These are phyloP conservation scores for Populus deltoides DNA, from an alignment of 345 rosid genomes.

Conservation along the genomic window DNA sequence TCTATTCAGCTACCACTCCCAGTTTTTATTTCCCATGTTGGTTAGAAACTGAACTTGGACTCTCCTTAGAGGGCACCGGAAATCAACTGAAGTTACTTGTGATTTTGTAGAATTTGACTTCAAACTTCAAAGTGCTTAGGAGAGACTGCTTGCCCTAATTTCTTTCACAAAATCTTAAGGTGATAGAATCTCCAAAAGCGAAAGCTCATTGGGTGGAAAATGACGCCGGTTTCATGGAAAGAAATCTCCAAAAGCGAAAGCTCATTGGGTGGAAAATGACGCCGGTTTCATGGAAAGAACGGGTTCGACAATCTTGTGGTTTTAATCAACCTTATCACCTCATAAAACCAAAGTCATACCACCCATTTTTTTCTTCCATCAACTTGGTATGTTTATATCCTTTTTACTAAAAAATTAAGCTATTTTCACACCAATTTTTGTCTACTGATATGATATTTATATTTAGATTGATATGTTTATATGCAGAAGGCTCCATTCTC, in stretches of 20 bases:
- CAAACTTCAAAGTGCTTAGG: not conserved
- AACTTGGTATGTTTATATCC: not conserved
- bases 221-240: not conserved
- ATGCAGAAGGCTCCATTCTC: too few relatives aligned
- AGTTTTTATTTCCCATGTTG: too few relatives aligned
- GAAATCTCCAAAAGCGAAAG: not conserved
- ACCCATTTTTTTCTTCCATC: not conserved
- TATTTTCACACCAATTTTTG: too few relatives aligned
- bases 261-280: not conserved
- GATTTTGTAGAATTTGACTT: not conserved
- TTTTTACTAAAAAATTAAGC: not conserved
- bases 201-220: not conserved
- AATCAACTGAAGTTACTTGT: not conserved
- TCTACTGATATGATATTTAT: too few relatives aligned
- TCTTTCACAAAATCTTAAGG: not conserved
- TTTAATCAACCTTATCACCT: not conserved
- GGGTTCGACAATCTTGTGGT: not conserved
- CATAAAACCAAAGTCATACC: not conserved
- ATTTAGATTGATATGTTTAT: too few relatives aligned
- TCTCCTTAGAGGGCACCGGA: not conserved
- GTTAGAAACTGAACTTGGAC: slow-evolving; percentile 3
- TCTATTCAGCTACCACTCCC: not conserved
- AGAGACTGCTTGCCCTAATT: not conserved
- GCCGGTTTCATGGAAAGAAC: not conserved
- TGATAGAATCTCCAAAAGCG: not conserved